phyloP scores from a whole-genome alignment of 2,329 filamentous ascomycete species.

The Colletotrichum cuscutae region DNA sequence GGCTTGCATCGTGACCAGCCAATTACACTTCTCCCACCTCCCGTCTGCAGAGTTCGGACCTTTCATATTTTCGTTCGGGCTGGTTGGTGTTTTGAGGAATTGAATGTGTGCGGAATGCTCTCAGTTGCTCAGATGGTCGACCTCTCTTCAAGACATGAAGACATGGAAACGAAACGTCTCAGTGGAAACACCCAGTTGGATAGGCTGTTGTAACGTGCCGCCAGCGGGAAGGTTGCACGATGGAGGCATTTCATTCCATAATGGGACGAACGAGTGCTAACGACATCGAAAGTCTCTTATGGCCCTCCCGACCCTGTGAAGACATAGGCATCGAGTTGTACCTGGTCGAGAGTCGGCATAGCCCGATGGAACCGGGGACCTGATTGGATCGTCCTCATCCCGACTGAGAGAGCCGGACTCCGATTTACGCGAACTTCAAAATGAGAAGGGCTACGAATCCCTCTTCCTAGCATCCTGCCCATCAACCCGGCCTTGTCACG shows the following conservation, averaged over 20 bases:
- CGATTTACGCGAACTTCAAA: slow-evolving; percentile 11
- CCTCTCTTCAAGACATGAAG: background rate
- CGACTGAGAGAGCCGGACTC: slow-evolving; percentile 5
- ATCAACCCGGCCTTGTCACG: background rate
- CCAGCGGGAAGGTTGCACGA: background rate
- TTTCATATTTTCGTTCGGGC: background rate
- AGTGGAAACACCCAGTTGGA: background rate
- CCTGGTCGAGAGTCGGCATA: slow-evolving; percentile 16
- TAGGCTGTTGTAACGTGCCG: background rate
- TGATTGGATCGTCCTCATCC: background rate
- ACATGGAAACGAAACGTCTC: background rate
- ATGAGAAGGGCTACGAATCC: background rate
- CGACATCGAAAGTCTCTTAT: background rate
- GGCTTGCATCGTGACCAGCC: slow-evolving; percentile 22
- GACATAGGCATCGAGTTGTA: slow-evolving; percentile 10
- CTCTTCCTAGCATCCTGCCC: background rate
- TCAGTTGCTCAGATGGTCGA: background rate
- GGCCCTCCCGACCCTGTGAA: background rate
- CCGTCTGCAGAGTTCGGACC: background rate
- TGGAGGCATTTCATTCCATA: background rate
- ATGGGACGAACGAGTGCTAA: slow-evolving; percentile 30
- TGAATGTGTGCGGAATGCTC: background rate
- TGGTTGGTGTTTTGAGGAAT: background rate
- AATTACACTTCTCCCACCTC: slow-evolving; percentile 6
- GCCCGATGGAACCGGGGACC: background rate